Percentiles rank a stretch among this genome's conserved stretches.
These are phyloP conservation scores for Camellia oleifera DNA, from an alignment of 179 eudicot species.

Conservation along the genomic window DNA sequence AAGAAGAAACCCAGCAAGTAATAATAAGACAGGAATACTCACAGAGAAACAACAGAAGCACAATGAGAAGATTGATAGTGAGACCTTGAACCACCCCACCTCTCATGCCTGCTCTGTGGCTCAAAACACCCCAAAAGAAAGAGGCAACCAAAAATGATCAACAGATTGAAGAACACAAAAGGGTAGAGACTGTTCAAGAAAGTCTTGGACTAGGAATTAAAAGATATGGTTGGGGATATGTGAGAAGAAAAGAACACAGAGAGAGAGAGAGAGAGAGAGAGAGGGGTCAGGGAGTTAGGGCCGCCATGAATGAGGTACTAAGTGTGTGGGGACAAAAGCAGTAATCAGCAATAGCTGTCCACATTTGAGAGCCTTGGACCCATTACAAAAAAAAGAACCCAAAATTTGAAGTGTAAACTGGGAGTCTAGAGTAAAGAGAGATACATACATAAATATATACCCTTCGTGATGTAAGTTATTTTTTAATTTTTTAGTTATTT, in stretches of 20 bases:
- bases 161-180: slow-evolving; percentile 23
- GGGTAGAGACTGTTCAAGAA: not conserved
- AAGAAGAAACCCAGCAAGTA: slow-evolving; percentile 6
- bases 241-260: slow-evolving; percentile 18
- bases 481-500: too few species aligned
- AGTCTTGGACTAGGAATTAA: slow-evolving; percentile 14
- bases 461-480: too few species aligned
- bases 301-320: slow-evolving; percentile 44
- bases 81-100: slow-evolving; percentile 29
- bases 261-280: not conserved
- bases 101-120: slow-evolving; percentile 44
- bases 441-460: too few species aligned
- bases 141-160: slow-evolving; percentile 9
- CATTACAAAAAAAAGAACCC: not conserved
- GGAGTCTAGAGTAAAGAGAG: too few species aligned
- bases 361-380: slow-evolving; percentile 4
- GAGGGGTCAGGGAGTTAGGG: slow-evolving; percentile 14
- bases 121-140: slow-evolving; percentile 8
- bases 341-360: slow-evolving; percentile 30
- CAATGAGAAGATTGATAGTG: slow-evolving; percentile 34
- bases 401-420: too few species aligned
- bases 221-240: slow-evolving; percentile 9
- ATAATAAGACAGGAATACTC: slow-evolving; percentile 33
- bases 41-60: slow-evolving; percentile 47
- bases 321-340: slow-evolving; percentile 36